Base-by-base conservation (phyloP, 176 grass and related monocot species). In the Ensete ventricosum region DNA sequence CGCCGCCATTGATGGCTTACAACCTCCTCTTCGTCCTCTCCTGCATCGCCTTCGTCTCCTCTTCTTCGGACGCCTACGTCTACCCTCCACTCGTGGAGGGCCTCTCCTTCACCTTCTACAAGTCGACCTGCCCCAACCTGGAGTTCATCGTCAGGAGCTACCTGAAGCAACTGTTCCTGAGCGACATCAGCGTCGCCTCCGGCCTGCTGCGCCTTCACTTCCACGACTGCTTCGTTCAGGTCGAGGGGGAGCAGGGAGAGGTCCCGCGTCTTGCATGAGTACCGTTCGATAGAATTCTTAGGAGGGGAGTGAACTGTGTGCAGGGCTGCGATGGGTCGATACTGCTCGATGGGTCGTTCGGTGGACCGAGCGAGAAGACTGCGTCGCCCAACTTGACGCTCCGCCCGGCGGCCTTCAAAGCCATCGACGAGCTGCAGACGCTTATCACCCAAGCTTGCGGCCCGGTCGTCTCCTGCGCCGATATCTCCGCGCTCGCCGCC, bases 131-230 rank as follows among this genome's bases (percentile, higher is more conserved):
- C 72, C 70, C 20, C 62, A 65, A 76, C 66, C 71, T 85, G 9
- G 86, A 88, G 82, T 11, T 24, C 0, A 63, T 85, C 67, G 77
- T 80, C 24, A 51, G 69, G 67, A 1, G 58, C 52, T 26, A 82
- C 59, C 79, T 88, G 1, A 43, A 53, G 24, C 16, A 76, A 0
- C n/a, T 63, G 1, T 79, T 79, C 65, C 1, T 8, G 0, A 65
- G 24, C 10, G 71, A 88, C 43, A 0, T 9, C 54, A 11, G 55
- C 20, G 11, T 85, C 77, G 73, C 80, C 21, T 68, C 83, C 19
- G 66, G 72, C 80, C 87, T 89, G 54, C 83, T 89, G 0, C 87
- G 87, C 78, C 52, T 88, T 69, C 82, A 81, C 63, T 88, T 88
- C 82, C 86, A 88, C 17, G 82, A 88, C 51, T 84, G 86, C 78